phyloP scores from a whole-genome alignment of 2,329 filamentous ascomycete genomes.

The Neurospora sp. region DNA sequence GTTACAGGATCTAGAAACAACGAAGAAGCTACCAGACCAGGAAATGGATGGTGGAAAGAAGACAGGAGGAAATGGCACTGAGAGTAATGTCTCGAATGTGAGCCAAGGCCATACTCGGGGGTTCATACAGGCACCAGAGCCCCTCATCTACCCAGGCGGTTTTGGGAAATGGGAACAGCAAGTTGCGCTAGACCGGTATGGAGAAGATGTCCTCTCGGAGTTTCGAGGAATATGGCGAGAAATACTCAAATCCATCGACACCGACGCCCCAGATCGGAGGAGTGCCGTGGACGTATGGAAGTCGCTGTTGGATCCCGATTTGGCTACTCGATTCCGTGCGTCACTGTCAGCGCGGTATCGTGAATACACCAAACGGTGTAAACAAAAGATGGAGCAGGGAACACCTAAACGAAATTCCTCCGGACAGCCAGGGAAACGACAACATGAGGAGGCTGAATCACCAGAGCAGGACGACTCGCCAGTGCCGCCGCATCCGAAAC shows the following conservation, averaged over 20 bases:
- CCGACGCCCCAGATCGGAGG: not conserved
- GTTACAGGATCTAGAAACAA: not conserved
- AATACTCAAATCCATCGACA: not conserved
- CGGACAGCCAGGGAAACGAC: not conserved
- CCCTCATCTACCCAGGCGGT: not conserved
- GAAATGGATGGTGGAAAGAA: not conserved
- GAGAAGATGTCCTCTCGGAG: not conserved
- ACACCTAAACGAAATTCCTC: not conserved
- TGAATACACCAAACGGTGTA: not conserved
- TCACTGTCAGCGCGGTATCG: not conserved
- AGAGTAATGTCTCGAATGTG: not conserved
- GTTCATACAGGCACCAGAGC: not conserved
- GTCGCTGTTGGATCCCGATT: not conserved
- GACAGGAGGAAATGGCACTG: not conserved
- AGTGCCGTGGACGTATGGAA: not conserved
- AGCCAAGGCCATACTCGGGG: not conserved
- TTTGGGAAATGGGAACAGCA: not conserved
- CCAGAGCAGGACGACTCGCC: not conserved
- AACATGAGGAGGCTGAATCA: not conserved
- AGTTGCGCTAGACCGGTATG: not conserved
- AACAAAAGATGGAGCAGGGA: not conserved
- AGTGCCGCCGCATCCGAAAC: not conserved
- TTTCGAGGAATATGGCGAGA: not conserved
- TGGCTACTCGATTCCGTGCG: not conserved
- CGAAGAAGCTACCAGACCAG: not conserved